Conservation (phyloP, 2,329 filamentous ascomycete genomes). For the Ceratocystis harringtonii region DNA sequence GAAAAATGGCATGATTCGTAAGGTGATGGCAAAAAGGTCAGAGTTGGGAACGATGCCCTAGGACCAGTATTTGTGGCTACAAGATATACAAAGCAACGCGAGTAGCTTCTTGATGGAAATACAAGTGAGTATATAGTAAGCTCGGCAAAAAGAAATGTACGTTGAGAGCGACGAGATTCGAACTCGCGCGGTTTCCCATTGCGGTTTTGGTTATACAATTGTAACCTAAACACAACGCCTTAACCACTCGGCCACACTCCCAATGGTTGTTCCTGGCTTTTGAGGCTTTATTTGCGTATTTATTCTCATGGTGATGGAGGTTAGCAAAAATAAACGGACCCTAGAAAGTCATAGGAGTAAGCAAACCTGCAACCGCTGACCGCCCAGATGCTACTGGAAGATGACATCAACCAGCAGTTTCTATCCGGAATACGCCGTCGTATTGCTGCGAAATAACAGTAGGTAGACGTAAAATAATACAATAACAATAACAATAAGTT, state of each 20-base stretch:
- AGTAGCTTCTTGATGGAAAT: background rate
- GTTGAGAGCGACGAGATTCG: conserved; percentile 36
- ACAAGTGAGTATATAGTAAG: background rate
- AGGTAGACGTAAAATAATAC: too few relatives aligned
- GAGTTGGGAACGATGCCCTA: background rate
- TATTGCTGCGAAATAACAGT: too few relatives aligned
- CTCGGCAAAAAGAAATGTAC: conserved; percentile 18
- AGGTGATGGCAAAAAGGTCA: background rate
- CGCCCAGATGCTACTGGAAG: too few relatives aligned
- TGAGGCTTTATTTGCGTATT: background rate
- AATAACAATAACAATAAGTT: too few relatives aligned
- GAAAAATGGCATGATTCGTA: background rate
- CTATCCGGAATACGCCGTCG: too few relatives aligned
- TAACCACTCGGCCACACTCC: conserved; percentile 41
- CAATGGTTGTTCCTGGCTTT: conserved; percentile 16
- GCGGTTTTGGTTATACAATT: conserved; percentile 24
- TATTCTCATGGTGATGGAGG: too few relatives aligned
- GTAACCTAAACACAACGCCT: conserved; percentile 40
- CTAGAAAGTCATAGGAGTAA: too few relatives aligned
- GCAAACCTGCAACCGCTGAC: too few relatives aligned
- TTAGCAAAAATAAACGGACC: too few relatives aligned
- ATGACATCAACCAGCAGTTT: too few relatives aligned
- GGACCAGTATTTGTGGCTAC: background rate
- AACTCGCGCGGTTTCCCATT: conserved; percentile 35
- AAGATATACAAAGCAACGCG: background rate